Evolutionary conservation across 495 filamentous ascomycete genomes (phyloP), one percentile per base, ranked within the genome.

Genomic region (Hypoxylon lenormandii): DNA sequence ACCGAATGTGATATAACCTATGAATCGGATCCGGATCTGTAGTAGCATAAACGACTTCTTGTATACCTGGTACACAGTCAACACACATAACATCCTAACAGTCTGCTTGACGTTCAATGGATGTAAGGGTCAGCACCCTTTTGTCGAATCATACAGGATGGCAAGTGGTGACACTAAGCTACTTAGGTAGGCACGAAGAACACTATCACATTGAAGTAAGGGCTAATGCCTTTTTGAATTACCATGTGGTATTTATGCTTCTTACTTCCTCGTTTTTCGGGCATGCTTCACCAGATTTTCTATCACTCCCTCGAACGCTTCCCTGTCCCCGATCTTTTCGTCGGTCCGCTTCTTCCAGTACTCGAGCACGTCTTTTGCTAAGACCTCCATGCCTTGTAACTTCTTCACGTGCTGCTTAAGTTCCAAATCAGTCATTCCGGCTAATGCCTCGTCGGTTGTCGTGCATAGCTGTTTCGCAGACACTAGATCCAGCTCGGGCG

Each of bases 241-340:
- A 51, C 26, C 60, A 8, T 33, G 2, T 33, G 30, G 42, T 60
- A 59, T 62, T 62, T 43, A n/a, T 45, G 49, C 43, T 54, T 63
- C 22, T 23, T 36, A 87, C 78, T 94, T 95, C 74, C 95, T 83
- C 48, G 92, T 89, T 75, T 94, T 92, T 79, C 93, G 84, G 7
- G 96, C 95, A 81, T 97, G 95, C 78, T 91, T 95, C 43, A 99
- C 95, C 60, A 99, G 80, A 76, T 97, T 97, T 80, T 97, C 96
- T 83, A 99, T 97, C 7, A 99, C 95, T 0, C 91, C 92, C 74
- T 99, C 95, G 82, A 99, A 97, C 5, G 92, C 92, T 79, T 97
- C 94, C 70, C 96, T 91, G 67, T 99, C 94, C 23, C 90, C 88
- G 56, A 96, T 81, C 56, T 93, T 90, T 54, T 91, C 90, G 73